phyloP scores from a whole-genome alignment of 345 rosid genomes.

The Eucalyptus curtisii region DNA sequence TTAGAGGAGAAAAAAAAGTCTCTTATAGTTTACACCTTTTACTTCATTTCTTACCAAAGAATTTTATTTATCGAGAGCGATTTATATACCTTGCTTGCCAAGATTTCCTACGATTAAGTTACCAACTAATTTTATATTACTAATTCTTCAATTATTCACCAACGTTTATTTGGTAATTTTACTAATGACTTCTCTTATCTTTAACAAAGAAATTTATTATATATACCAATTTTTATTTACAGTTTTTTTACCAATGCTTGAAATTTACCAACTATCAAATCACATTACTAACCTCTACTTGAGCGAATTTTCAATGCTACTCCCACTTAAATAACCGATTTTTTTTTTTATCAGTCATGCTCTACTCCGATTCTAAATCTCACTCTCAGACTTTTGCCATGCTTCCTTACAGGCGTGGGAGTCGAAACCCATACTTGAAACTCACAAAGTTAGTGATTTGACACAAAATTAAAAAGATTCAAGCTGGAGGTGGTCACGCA shows the following conservation, averaged over 20 bases:
- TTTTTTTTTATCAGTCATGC: too few relatives aligned
- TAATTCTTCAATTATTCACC: not conserved
- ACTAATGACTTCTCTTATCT: not conserved
- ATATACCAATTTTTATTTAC: not conserved
- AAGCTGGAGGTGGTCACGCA: not conserved
- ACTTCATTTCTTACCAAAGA: not conserved
- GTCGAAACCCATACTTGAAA: too few relatives aligned
- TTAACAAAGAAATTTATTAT: not conserved
- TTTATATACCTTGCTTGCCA: not conserved
- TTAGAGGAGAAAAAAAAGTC: not conserved
- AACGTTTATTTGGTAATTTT: not conserved
- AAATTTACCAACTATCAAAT: too few relatives aligned
- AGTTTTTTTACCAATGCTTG: not conserved
- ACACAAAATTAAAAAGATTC: not conserved
- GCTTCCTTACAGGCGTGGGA: too few relatives aligned
- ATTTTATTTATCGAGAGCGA: not conserved
- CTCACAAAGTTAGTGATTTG: not conserved
- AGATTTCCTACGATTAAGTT: not conserved
- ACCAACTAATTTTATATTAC: not conserved
- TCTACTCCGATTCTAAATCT: too few relatives aligned
- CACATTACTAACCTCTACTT: not conserved
- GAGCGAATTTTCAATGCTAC: not conserved
- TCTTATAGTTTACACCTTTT: too few relatives aligned
- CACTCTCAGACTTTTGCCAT: too few relatives aligned
- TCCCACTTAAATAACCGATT: not conserved